Percentiles rank a stretch among this genome's conserved stretches.
phyloP scores from a whole-genome alignment of 2,329 filamentous ascomycete genomes.

The Microcyclosporella mali region DNA sequence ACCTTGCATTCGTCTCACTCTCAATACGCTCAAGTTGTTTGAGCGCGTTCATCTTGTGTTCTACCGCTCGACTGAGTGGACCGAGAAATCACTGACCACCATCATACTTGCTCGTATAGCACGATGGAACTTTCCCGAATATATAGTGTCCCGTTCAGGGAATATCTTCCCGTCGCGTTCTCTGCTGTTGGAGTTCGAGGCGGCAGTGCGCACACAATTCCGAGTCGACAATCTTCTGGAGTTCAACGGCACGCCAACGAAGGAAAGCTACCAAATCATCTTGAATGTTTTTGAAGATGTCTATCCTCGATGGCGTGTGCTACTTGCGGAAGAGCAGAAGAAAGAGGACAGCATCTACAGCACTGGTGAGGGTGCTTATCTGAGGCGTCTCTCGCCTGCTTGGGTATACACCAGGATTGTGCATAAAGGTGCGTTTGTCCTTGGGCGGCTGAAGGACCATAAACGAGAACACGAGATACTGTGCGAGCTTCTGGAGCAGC shows the following conservation, averaged over 20 bases:
- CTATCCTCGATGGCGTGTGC: constrained; percentile 70
- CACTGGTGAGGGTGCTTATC: constrained; percentile 77
- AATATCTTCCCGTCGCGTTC: constrained; percentile 78
- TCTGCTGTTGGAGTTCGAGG: constrained; percentile 80
- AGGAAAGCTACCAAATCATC: constrained; percentile 60
- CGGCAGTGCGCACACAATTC: constrained; percentile 73
- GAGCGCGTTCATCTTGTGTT: constrained; percentile 94
- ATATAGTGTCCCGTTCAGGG: constrained; percentile 80
- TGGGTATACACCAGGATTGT: constrained; percentile 92
- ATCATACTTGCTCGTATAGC: constrained; percentile 92
- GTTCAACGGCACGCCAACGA: constrained; percentile 63
- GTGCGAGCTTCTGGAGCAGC: constrained; percentile 68
- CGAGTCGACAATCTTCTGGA: constrained; percentile 77
- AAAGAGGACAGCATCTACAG: constrained; percentile 75
- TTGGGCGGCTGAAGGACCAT: constrained; percentile 78
- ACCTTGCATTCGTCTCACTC: constrained; percentile 74
- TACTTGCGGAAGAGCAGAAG: constrained; percentile 66
- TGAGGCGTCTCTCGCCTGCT: constrained; percentile 81
- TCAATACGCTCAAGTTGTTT: constrained; percentile 70
- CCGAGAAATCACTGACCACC: constrained; percentile 89
- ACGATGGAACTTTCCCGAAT: constrained; percentile 77
- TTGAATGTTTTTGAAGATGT: constrained; percentile 67
- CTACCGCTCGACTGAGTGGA: constrained; percentile 94
- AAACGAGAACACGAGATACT: constrained; percentile 68
- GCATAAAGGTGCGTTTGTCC: constrained; percentile 74